Evolutionary conservation across 2,329 filamentous ascomycete genomes (phyloP).

Genomic region (Colletotrichum shisoi): DNA sequence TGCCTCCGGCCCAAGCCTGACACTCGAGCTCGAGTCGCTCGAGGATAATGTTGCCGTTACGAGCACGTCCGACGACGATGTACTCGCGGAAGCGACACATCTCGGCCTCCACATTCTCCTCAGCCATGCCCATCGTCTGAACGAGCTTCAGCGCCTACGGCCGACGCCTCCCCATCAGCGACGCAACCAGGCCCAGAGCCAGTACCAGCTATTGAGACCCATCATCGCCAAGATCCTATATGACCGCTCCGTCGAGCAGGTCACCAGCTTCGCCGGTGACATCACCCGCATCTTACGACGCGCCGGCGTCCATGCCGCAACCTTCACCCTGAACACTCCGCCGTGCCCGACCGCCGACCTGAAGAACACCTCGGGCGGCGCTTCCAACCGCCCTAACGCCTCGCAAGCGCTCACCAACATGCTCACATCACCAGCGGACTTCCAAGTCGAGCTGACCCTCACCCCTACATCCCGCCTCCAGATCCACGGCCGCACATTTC

Average conservation of each 20-base stretch:
- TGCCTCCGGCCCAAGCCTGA: conserved; percentile 63
- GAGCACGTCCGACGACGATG: conserved; percentile 53
- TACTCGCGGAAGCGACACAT: conserved; percentile 70
- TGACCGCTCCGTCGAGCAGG: conserved; percentile 51
- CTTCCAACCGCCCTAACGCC: conserved; percentile 51
- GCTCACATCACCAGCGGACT: conserved; percentile 53
- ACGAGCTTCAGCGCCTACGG: conserved; percentile 72
- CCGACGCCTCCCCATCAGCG: conserved; percentile 55
- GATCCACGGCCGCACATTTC: conserved; percentile 56
- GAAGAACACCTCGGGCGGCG: conserved; percentile 42
- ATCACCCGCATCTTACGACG: conserved; percentile 56
- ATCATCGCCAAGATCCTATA: conserved; percentile 60
- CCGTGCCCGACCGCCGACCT: conserved; percentile 46
- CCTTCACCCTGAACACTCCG: conserved; percentile 54
- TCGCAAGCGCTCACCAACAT: conserved; percentile 57
- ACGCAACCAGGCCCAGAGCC: conserved; percentile 54
- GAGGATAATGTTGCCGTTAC: conserved; percentile 44
- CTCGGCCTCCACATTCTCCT: conserved; percentile 78
- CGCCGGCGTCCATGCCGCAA: conserved; percentile 55
- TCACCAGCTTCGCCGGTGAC: conserved; percentile 54
- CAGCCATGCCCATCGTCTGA: conserved; percentile 79
- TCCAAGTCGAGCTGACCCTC: conserved; percentile 56
- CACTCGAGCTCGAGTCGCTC: conserved; percentile 66
- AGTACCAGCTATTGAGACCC: conserved; percentile 61
- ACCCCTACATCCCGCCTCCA: conserved; percentile 54